Conservation (phyloP, 1,284 basidiomycete genomes). For the Anthracocystis panici-leucophaei region DNA sequence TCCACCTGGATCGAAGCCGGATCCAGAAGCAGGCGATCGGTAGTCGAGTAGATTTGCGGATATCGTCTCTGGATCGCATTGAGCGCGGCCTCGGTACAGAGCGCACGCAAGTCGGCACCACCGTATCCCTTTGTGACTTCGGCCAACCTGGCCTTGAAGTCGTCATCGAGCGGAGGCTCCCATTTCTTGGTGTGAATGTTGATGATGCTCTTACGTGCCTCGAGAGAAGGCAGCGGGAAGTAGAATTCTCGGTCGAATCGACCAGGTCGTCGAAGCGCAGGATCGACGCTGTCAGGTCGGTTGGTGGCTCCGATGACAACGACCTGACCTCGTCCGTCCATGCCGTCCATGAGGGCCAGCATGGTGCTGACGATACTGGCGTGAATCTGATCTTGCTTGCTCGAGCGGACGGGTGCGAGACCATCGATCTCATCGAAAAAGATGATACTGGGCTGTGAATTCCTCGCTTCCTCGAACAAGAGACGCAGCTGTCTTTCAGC, state of each 20-base stretch:
- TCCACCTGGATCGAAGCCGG: conserved; percentile 88
- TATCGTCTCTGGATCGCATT: conserved; percentile 96
- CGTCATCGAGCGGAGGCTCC: conserved; percentile 82
- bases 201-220: conserved; percentile 89
- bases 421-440: conserved; percentile 99
- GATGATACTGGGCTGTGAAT: conserved; percentile 92
- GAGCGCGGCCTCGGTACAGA: conserved; percentile 87
- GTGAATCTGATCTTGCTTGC: conserved; percentile 99
- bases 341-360: conserved; percentile 97
- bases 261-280: conserved; percentile 91
- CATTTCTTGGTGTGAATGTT: conserved; percentile 91
- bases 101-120: conserved; percentile 86
- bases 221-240: conserved; percentile 88
- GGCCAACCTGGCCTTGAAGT: conserved; percentile 80
- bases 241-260: conserved; percentile 99
- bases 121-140: conserved; percentile 97
- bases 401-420: conserved; percentile 94
- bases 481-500: conserved; percentile 95
- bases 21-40: conserved; percentile 85
- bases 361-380: conserved; percentile 96
- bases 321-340: conserved; percentile 95
- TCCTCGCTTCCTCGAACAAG: conserved; percentile 94
- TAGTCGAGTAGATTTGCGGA: conserved; percentile 96
- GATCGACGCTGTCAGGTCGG: conserved; percentile 94
- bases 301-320: conserved; percentile 99